Evolutionary conservation across 352 stramenopile species (phyloP), one percentile per base, ranked within the genome.

Genomic region (Peronospora destructor): DNA sequence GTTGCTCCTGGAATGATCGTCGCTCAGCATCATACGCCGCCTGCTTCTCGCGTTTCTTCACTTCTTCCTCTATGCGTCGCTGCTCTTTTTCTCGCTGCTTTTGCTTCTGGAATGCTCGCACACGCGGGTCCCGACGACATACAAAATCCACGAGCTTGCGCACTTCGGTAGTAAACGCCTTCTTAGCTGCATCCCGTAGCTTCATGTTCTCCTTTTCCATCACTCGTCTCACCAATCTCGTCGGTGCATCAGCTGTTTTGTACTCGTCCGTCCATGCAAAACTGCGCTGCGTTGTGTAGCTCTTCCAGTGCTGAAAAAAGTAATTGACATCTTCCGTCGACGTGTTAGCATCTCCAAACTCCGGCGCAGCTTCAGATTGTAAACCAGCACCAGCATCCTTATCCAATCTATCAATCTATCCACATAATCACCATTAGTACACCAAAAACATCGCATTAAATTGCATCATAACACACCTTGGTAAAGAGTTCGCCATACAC

Each of bases 131-230:
- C 7, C 83, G 78, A 19, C 84, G 82, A 44, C 60, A 66, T n/a
- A 91, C 73, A 60, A 89, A 94, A 39, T 94, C 80, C 34, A 89
- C 80, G 2, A 94, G 71, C 42, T 88, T 74, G 5, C 83, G 76
- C 23, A 94, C 83, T 48, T 91, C 73, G 19, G 63, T 69, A 10
- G 65, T 89, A 55, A 88, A 94, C 13, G 69, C 73, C 41, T 88
- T 89, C 44, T 80, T 84, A 10, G 73, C 83, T 14, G 64, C 59
- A 42, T 94, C 80, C 7, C 83, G 78, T n/a, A 87, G 58, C 61
- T 91, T 91, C 43, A 87, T 87, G 60, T 94, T 94, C 49, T 91
- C 83, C 55, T 94, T 94, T 47, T 94, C 83, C 81, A 91, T 91
- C 3, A 79, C 75, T 29, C 83, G 74, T 14, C 83, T 66, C 35